These are phyloP conservation scores for Globisporangium mamillatum DNA, from an alignment of 352 stramenopile species.

Conservation along the genomic window DNA sequence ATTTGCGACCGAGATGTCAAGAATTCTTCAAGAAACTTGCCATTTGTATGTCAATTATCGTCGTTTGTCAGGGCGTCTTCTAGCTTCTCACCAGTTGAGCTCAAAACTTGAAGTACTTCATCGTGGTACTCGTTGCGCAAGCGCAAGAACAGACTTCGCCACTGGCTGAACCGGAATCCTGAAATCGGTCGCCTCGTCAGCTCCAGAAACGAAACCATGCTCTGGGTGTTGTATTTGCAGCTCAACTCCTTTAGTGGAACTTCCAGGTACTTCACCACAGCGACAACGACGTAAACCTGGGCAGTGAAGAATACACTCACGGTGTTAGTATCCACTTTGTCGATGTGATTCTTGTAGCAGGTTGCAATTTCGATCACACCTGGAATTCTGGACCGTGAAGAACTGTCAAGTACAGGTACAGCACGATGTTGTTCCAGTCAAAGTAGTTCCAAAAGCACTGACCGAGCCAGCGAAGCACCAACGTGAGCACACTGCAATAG, in stretches of 20 bases:
- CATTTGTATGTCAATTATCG: neutral
- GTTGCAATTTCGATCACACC: slow-evolving; percentile 19
- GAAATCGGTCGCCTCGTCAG: slow-evolving; percentile 41
- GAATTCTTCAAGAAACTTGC: too few relatives aligned
- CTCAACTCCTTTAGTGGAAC: slow-evolving; percentile 32
- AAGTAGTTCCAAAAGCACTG: slow-evolving; percentile 77
- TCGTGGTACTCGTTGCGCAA: slow-evolving; percentile 55
- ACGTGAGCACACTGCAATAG: slow-evolving; percentile 40
- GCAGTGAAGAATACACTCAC: neutral
- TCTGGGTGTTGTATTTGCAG: slow-evolving; percentile 22
- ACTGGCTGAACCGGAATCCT: slow-evolving; percentile 44
- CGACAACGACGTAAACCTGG: slow-evolving; percentile 53
- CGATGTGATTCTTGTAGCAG: neutral
- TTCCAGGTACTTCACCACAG: slow-evolving; percentile 48
- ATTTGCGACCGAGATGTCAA: neutral
- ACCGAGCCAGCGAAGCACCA: slow-evolving; percentile 48
- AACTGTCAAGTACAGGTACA: slow-evolving; percentile 50
- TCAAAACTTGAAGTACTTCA: slow-evolving; percentile 16
- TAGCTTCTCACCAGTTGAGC: neutral
- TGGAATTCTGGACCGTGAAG: slow-evolving; percentile 61
- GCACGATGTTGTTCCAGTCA: slow-evolving; percentile 55
- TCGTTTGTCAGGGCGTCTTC: neutral
- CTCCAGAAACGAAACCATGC: slow-evolving; percentile 29
- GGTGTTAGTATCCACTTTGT: neutral
- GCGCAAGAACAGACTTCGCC: slow-evolving; percentile 35